Percentiles rank a stretch among this genome's conserved stretches.
These are phyloP conservation scores for Babesia sp. DNA, from an alignment of 169 alveolate genomes.

Conservation along the genomic window DNA sequence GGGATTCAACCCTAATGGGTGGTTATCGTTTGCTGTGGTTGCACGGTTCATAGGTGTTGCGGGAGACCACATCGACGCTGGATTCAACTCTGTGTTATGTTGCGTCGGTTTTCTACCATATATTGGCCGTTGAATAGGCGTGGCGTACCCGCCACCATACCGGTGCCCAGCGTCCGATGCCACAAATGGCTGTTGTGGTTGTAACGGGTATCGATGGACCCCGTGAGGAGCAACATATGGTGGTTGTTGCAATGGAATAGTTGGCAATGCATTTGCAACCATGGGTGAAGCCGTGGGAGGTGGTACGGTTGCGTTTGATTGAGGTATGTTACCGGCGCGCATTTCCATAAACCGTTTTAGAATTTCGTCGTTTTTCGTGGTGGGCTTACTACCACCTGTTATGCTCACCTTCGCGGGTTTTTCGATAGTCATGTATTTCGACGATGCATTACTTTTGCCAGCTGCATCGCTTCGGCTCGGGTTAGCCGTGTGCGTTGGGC, in stretches of 20 bases:
- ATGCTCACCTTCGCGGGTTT: not conserved
- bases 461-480: not conserved
- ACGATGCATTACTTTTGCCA: not conserved
- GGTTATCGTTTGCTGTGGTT: not conserved
- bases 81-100: not conserved
- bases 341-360: constrained; percentile 24
- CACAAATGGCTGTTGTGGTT: not conserved
- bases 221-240: not conserved
- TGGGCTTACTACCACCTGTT: not conserved
- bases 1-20: not conserved
- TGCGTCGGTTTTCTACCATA: not conserved
- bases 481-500: not conserved
- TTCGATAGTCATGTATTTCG: constrained; percentile 23
- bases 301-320: not conserved
- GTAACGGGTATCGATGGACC: not conserved
- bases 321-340: not conserved
- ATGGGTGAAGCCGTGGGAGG: not conserved
- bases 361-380: constrained; percentile 20
- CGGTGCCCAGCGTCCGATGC: not conserved
- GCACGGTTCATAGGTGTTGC: not conserved
- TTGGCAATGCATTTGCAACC: not conserved
- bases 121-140: not conserved
- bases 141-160: not conserved
- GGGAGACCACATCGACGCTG: not conserved
- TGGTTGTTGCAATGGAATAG: not conserved